Evolutionary conservation across 2,329 filamentous ascomycete species (phyloP).

Genomic region (Xylariales sp.): DNA sequence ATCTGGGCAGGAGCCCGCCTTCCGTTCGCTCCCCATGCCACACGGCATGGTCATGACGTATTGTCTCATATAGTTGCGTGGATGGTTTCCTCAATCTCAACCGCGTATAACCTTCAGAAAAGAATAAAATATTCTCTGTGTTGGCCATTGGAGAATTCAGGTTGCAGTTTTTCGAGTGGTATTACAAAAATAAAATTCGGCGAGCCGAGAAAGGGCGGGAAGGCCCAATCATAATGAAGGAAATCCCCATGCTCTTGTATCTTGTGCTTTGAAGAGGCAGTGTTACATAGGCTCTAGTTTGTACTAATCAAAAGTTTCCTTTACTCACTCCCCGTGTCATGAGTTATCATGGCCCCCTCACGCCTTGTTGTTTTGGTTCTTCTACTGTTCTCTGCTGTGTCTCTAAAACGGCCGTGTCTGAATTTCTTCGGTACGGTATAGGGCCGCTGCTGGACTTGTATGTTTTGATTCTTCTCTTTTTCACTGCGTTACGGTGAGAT

Average conservation of each 20-base stretch:
- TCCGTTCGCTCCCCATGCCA: conserved; percentile 39
- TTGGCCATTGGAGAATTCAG: conserved; percentile 49
- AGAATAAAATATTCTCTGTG: conserved; percentile 46
- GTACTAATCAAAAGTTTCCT: conserved; percentile 44
- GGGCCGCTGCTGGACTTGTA: too few species aligned
- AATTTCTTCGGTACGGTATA: neutral
- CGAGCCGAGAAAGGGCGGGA: conserved; percentile 29
- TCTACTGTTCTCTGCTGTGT: neutral
- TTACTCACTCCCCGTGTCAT: conserved; percentile 31
- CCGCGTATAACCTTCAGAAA: conserved; percentile 48
- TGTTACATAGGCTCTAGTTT: conserved; percentile 47
- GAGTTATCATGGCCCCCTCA: neutral
- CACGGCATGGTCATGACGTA: conserved; percentile 41
- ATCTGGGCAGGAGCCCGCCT: conserved; percentile 42
- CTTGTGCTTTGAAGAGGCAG: conserved; percentile 44
- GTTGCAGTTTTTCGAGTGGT: conserved; percentile 43
- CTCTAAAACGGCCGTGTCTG: neutral
- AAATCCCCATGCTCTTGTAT: conserved; percentile 41
- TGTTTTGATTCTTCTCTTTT: neutral
- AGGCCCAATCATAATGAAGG: conserved; percentile 39
- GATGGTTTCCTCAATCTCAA: conserved; percentile 47
- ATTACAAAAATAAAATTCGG: conserved; percentile 38
- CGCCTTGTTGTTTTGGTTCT: neutral
- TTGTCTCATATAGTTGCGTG: conserved; percentile 47
- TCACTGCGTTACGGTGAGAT: neutral